These are phyloP conservation scores for Apiospora marii DNA, from an alignment of 2,329 filamentous ascomycete species.

Conservation along the genomic window DNA sequence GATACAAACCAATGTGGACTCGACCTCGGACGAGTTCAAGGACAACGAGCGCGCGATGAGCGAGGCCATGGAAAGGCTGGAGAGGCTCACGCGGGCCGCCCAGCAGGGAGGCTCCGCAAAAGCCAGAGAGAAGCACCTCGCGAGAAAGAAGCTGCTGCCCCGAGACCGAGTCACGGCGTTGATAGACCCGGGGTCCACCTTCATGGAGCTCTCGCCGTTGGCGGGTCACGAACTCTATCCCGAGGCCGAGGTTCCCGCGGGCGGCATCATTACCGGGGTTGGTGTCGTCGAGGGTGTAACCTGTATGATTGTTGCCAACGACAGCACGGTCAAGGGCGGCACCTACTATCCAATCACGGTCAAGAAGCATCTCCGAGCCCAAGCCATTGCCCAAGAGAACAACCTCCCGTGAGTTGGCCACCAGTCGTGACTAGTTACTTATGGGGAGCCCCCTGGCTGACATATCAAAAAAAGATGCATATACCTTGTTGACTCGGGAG, in stretches of 20 bases:
- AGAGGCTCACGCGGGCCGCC: conserved; percentile 73
- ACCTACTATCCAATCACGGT: conserved; percentile 98
- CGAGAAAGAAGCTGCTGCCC: conserved; percentile 92
- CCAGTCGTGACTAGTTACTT: not conserved
- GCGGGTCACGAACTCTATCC: conserved; percentile 87
- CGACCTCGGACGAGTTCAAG: conserved; percentile 77
- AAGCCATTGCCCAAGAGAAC: conserved; percentile 91
- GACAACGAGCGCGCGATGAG: conserved; percentile 84
- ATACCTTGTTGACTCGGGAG: conserved; percentile 95
- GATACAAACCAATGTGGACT: conserved; percentile 78
- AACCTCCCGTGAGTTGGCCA: conserved; percentile 63
- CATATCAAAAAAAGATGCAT: conserved; percentile 72
- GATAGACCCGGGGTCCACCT: conserved; percentile 87
- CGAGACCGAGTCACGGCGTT: conserved; percentile 87
- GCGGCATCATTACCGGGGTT: conserved; percentile 91
- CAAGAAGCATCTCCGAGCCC: conserved; percentile 94
- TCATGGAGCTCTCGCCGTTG: conserved; percentile 92
- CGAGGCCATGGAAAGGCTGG: conserved; percentile 73
- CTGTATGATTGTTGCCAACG: conserved; percentile 94
- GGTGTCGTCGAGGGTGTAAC: conserved; percentile 89
- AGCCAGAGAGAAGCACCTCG: conserved; percentile 85
- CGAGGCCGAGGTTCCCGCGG: conserved; percentile 86
- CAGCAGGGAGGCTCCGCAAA: conserved; percentile 81
- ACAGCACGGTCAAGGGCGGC: conserved; percentile 96
- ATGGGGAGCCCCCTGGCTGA: not conserved